Evolutionary conservation across 176 grass and related monocot genomes (phyloP), one percentile per base, ranked within the genome.

Genomic region (Saccharum spontaneum): DNA sequence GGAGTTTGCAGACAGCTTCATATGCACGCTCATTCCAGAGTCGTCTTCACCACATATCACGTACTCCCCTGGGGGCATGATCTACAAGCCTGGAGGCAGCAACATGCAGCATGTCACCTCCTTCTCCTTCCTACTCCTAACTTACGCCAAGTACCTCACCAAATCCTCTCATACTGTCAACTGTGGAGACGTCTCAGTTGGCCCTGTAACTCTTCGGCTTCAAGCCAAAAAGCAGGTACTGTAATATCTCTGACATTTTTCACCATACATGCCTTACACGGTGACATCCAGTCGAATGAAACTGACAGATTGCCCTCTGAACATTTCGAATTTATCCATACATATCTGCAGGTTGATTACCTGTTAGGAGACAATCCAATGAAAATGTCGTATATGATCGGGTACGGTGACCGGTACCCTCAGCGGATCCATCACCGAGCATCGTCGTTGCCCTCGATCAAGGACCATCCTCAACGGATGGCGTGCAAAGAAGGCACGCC

Each of bases 21-120:
- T 98, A 41, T 98, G 93, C 89, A 98, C 93, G 7, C 83, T 98
- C 57, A 91, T 98, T 50, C 96, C 96, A 2, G 96, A 95, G 65
- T 94, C 96, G 5, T 90, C 91, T 37, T 98, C 93, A 4, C 91
- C 88, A 1, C 96, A 95, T 75, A 92, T 98, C 80, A 75, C 87
- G 5, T 98, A 95, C 89, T 95, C 91, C 5, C 90, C 89, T 13
- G 91, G 91, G 2, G 97, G 97, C 11, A 89, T 98, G 80, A 89
- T 98, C 65, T 98, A 98, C 88, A 98, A 90, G 76, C 89, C 91
- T 28, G 97, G 97, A 69, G 97, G 97, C 77, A 95, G 97, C 78
- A 98, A 98, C 57, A 98, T 92, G 97, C 97, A 98, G 67, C 97
- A 98, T 88, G 97, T 98, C 60, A 98, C 97, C 30, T 85, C 93